A percentile compares a stretch with the other conserved stretches of the same genome.
These are phyloP conservation scores for Aristolochia californica DNA, from an alignment of 164 flowering plant genomes.

Conservation along the genomic window DNA sequence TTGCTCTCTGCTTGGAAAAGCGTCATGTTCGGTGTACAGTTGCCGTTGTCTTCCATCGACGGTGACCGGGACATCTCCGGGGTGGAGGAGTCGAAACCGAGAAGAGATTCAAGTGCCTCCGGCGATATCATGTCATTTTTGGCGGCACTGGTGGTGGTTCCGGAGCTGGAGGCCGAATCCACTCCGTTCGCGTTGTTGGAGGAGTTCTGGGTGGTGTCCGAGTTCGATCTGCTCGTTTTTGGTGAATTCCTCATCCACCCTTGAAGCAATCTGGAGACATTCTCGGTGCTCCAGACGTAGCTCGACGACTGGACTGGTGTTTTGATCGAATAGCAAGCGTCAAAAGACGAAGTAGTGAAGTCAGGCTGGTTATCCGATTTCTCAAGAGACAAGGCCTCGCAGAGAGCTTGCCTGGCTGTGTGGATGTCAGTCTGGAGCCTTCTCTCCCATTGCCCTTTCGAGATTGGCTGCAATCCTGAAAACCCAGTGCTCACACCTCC, in stretches of 20 bases:
- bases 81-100: constrained; percentile 43
- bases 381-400: constrained; percentile 71
- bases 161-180: constrained; percentile 18
- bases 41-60: constrained; percentile 12
- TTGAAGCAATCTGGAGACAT: constrained; percentile 56
- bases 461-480: constrained; percentile 17
- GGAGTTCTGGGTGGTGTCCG: constrained; percentile 13
- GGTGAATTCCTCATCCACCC: constrained; percentile 49
- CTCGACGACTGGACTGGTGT: constrained; percentile 13
- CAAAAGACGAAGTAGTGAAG: constrained; percentile 5
- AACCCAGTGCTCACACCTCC: constrained; percentile 21
- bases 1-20: constrained; percentile 40
- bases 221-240: constrained; percentile 11
- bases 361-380: constrained; percentile 13
- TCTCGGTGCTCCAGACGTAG: constrained; percentile 68
- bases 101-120: constrained; percentile 32
- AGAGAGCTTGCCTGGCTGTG: constrained; percentile 67
- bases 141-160: constrained; percentile 1
- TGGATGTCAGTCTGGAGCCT: constrained; percentile 87
- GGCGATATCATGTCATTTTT: constrained; percentile 19
- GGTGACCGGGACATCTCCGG: constrained; percentile 35
- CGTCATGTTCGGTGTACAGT: constrained; percentile 3
- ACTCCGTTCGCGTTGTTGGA: constrained; percentile 4
- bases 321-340: background rate
- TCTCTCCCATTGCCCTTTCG: constrained; percentile 93